These are phyloP conservation scores for Colletotrichum lentis DNA, from an alignment of 2,329 filamentous ascomycete genomes.

Conservation along the genomic window DNA sequence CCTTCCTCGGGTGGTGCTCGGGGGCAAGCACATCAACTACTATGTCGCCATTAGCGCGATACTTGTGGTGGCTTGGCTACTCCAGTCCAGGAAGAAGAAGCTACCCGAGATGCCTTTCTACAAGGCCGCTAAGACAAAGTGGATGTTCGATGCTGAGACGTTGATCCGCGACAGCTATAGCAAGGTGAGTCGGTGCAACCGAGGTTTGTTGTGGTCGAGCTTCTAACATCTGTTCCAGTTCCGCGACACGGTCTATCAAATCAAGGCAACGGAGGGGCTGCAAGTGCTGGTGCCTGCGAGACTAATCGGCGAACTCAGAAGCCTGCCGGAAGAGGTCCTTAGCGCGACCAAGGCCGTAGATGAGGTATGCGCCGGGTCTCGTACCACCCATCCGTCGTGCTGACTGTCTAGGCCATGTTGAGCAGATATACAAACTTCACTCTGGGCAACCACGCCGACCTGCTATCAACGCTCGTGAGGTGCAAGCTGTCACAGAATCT, in stretches of 20 bases:
- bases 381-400: neutral
- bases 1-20: constrained; percentile 43
- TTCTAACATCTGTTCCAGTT: constrained; percentile 48
- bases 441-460: constrained; percentile 56
- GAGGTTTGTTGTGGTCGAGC: no score
- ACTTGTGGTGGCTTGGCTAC: constrained; percentile 51
- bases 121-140: constrained; percentile 58
- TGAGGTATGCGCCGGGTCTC: constrained; percentile 48
- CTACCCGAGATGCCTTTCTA: constrained; percentile 55
- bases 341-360: constrained; percentile 59
- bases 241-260: constrained; percentile 59
- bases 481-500: constrained; percentile 60
- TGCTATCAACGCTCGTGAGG: constrained; percentile 55
- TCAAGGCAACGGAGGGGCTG: constrained; percentile 59
- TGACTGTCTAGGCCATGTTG: constrained; percentile 54
- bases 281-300: constrained; percentile 58
- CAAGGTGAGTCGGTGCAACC: constrained; percentile 49
- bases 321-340: constrained; percentile 57
- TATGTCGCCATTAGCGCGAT: constrained; percentile 52
- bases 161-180: constrained; percentile 59
- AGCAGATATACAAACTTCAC: constrained; percentile 61
- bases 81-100: constrained; percentile 47
- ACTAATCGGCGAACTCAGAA: constrained; percentile 57
- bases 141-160: constrained; percentile 60
- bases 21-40: constrained; percentile 49